Evolutionary conservation across 805 yeast species (phyloP).

Genomic region (Starmera quercuum): DNA sequence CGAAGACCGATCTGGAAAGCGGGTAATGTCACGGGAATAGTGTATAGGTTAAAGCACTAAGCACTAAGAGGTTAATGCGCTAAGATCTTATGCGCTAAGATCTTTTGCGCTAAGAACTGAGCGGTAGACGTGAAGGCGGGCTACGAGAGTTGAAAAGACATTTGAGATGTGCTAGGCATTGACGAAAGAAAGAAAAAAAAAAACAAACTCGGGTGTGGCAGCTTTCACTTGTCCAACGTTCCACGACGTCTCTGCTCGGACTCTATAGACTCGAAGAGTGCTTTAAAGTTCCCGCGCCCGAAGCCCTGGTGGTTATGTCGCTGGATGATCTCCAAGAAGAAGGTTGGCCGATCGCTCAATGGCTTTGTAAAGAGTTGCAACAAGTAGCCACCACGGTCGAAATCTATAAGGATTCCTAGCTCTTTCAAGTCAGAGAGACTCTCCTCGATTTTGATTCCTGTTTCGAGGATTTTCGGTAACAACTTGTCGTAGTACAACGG

Average conservation of each 20-base stretch:
- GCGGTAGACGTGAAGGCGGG: too few relatives aligned
- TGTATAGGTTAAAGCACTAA: too few relatives aligned
- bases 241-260: constrained; percentile 70
- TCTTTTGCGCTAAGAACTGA: too few relatives aligned
- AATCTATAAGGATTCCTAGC: constrained; percentile 65
- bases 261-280: constrained; percentile 74
- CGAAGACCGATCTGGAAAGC: not conserved
- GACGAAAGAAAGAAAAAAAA: too few relatives aligned
- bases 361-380: constrained; percentile 79
- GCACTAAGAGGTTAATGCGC: too few relatives aligned
- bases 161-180: too few relatives aligned
- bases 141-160: too few relatives aligned
- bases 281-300: constrained; percentile 84
- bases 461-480: constrained; percentile 32
- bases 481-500: constrained; percentile 48
- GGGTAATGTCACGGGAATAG: too few relatives aligned
- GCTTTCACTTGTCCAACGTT: constrained; percentile 33
- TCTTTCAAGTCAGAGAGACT: constrained; percentile 39
- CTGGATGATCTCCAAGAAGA: constrained; percentile 77
- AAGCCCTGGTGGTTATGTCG: constrained; percentile 76
- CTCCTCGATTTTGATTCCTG: constrained; percentile 43
- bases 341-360: constrained; percentile 68
- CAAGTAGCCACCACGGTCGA: constrained; percentile 69
- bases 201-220: too few relatives aligned
- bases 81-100: too few relatives aligned